Base-by-base conservation (phyloP, 2,329 filamentous ascomycete species). In the Grosmannia huntii region DNA sequence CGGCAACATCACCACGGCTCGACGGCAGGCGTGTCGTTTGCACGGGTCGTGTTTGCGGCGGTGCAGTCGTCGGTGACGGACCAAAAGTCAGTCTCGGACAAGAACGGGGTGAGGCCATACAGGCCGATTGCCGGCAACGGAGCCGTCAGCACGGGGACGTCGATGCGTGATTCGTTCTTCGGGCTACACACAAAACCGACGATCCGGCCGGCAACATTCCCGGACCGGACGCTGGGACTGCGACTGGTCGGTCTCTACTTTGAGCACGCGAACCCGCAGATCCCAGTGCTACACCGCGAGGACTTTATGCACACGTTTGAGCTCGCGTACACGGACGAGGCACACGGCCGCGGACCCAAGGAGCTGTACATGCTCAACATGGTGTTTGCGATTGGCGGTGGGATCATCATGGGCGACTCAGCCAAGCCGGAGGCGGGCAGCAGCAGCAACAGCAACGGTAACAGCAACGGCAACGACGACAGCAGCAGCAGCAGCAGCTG, bases 321-420 rank as follows among this genome's bases (percentile, higher is more conserved):
- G 57, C 81, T 83, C 52, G 88, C 90, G 0, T 96, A 96, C 70
- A 77, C 81, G 5, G 80, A 82, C 0, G 82, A 86, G 23, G 78
- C 82, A 53, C 81, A 82, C 60, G 78, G 81, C 57, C 80, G 87
- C 28, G 87, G 86, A 2, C 82, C 90, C 5, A 80, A 87, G 57
- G 90, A 96, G 70, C 78, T 94, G n/a, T 97, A 96, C 72, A 83
- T 95, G 74, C 77, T 97, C 62, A 96, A 96, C 71, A 96, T 97
- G 72, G 91, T 97, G 27, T 97, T 95, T 73, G 92, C 92, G 16
- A 96, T 97, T 65, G 94, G 94, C 7, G 87, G 89, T 21, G 92
- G 90, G 21, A 95, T 96, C 65, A 95, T 96, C 63, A 84, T 96
- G 64, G 88, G 80, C 62, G 75, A 86, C 70, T 73, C 74, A 66